Base-by-base conservation (phyloP, 768 basidiomycete genomes). In the Neoboletus magnificus region DNA sequence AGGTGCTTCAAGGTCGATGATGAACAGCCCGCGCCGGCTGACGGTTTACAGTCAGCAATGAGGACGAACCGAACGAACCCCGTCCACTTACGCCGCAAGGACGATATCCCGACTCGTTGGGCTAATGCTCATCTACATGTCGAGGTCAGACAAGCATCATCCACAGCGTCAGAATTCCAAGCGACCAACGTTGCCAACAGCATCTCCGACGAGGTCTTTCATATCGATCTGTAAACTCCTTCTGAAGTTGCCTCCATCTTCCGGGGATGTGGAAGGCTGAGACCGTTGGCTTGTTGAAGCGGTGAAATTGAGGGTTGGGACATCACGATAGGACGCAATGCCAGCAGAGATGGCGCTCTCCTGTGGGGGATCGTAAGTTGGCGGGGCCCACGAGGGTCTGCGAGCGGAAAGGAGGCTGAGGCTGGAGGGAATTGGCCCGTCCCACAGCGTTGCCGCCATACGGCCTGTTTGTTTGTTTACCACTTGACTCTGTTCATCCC, bases 1-100 rank as follows among this genome's bases (percentile, higher is more conserved):
- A 1, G 93, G 92, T 13, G 89, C 82, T 57, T 93, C 87, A 16
- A 99, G 79, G 76, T 98, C 97, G 57, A 99, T 91, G 54, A 98
- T 93, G 69, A 91, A 98, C 16, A 99, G 78, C 0, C 96, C 96
- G 54, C 93, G 86, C 5, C 95, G 87, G 20, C 85, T 86, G 65
- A 9, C 37, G 8, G 23, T 42, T 39, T 35, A 45, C 1, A 8
- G 20, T 58, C 41, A 58, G 43, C 25, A 32, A 27, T 25, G 18
- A 35, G 46, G 12, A 18, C 3, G 25, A 16, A 15, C 2, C 1
- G 25, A 42, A 10, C 33, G 47, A 42, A 23, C 1, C 1, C 13
- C 1, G 27, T 27, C 45, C 43, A 73, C 86, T 62, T 73, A 92
- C 88, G 91, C 87, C 48, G 93, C 95, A 43, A 98, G 82, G 4